These are phyloP conservation scores for Arthrobotrys sphaeroides DNA, from an alignment of 2,329 filamentous ascomycete genomes.

Conservation along the genomic window DNA sequence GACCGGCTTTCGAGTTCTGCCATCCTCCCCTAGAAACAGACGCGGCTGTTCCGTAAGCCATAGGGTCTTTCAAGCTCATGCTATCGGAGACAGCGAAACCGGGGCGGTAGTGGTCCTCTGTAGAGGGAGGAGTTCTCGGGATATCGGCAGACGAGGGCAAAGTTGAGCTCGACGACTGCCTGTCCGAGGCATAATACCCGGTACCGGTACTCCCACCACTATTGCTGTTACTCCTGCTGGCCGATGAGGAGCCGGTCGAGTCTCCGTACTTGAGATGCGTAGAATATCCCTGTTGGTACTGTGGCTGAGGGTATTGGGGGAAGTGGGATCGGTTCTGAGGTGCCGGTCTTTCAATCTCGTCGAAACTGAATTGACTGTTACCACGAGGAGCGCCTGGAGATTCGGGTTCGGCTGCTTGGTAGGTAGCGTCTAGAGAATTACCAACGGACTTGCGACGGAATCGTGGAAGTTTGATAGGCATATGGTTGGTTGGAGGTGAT, in stretches of 20 bases:
- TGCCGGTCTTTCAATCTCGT: conserved; percentile 55
- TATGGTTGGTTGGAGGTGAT: conserved; percentile 52
- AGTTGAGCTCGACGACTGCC: conserved; percentile 51
- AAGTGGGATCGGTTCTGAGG: conserved; percentile 53
- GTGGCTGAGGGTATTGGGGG: conserved; percentile 51
- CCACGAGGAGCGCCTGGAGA: conserved; percentile 54
- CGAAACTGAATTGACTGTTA: conserved; percentile 54
- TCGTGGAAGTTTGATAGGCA: conserved; percentile 59
- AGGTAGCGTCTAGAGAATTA: conserved; percentile 58
- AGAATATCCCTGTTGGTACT: conserved; percentile 43
- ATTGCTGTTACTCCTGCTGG: conserved; percentile 53
- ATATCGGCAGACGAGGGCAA: conserved; percentile 50
- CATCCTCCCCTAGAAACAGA: conserved; percentile 55
- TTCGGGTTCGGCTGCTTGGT: conserved; percentile 58
- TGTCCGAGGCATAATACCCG: conserved; percentile 54
- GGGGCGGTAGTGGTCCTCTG: conserved; percentile 48
- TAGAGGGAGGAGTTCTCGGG: conserved; percentile 50
- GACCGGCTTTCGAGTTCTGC: conserved; percentile 56
- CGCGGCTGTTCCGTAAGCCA: conserved; percentile 54
- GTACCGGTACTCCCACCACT: conserved; percentile 50
- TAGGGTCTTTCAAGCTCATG: conserved; percentile 50
- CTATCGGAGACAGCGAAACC: conserved; percentile 35
- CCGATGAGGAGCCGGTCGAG: conserved; percentile 52
- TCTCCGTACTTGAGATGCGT: conserved; percentile 52
- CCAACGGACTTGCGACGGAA: conserved; percentile 59